A percentile compares a stretch with the other conserved stretches of the same genome.
phyloP scores from a whole-genome alignment of 2,329 filamentous ascomycete species.

The Beauveria brongniartii region DNA sequence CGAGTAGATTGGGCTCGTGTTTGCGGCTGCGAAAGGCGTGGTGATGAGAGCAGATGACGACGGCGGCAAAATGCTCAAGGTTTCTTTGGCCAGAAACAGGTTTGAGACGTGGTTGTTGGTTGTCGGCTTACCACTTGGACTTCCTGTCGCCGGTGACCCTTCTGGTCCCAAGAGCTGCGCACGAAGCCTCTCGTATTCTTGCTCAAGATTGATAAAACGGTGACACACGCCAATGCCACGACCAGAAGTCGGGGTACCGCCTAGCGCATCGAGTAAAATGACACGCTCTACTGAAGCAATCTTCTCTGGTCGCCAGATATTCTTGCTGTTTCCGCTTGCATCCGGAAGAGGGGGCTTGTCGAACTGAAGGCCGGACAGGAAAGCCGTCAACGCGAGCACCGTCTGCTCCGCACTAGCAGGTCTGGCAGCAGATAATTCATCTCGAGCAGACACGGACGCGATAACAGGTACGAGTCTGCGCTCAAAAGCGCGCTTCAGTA shows the following conservation, averaged over 20 bases:
- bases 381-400: constrained; percentile 67
- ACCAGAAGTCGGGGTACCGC: constrained; percentile 65
- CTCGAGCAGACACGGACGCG: constrained; percentile 33
- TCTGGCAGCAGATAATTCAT: constrained; percentile 30
- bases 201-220: constrained; percentile 81
- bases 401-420: constrained; percentile 49
- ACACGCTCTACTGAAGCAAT: constrained; percentile 69
- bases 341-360: constrained; percentile 4
- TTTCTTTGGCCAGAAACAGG: constrained; percentile 60
- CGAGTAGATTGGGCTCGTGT: constrained; percentile 21
- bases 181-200: constrained; percentile 69
- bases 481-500: constrained; percentile 25
- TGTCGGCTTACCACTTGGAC: constrained; percentile 20
- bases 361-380: constrained; percentile 61
- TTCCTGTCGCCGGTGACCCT: constrained; percentile 23
- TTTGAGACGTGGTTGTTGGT: constrained; percentile 55
- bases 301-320: constrained; percentile 24
- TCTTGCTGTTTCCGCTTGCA: neutral
- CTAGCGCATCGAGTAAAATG: constrained; percentile 79
- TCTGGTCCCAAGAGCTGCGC: constrained; percentile 43
- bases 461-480: constrained; percentile 30
- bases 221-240: constrained; percentile 27
- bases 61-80: constrained; percentile 68
- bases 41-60: constrained; percentile 85
- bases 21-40: constrained; percentile 73